Conservation (phyloP, 2,329 filamentous ascomycete species). For the Penicillium sp. region DNA sequence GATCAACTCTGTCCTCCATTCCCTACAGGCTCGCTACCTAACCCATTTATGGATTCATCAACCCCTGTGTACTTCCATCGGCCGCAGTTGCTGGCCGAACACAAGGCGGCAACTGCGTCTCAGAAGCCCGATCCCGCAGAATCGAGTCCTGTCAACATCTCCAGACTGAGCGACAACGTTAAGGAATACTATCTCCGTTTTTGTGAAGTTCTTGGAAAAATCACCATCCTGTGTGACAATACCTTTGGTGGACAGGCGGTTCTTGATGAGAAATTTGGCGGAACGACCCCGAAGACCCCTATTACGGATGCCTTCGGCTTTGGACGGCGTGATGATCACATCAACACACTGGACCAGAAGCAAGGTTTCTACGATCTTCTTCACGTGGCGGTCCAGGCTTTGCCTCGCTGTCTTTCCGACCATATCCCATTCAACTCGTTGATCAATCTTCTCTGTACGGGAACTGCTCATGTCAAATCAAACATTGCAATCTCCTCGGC, state of each 20-base stretch:
- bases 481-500: slow-evolving; percentile 91
- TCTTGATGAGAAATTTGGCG: slow-evolving; percentile 88
- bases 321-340: slow-evolving; percentile 71
- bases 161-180: slow-evolving; percentile 65
- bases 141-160: slow-evolving; percentile 53
- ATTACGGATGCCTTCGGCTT: slow-evolving; percentile 94
- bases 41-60: slow-evolving; percentile 36
- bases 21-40: slow-evolving; percentile 56
- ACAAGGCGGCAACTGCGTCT: slow-evolving; percentile 24
- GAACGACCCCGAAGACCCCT: slow-evolving; percentile 84
- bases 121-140: slow-evolving; percentile 30
- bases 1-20: slow-evolving; percentile 75
- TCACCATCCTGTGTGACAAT: slow-evolving; percentile 93
- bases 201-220: slow-evolving; percentile 90
- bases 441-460: slow-evolving; percentile 91
- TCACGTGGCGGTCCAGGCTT: slow-evolving; percentile 88
- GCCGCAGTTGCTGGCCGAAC: slow-evolving; percentile 36
- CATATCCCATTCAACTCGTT: slow-evolving; percentile 90
- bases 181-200: slow-evolving; percentile 85
- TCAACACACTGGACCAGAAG: slow-evolving; percentile 70
- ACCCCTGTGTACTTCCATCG: slow-evolving; percentile 34
- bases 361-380: slow-evolving; percentile 94
- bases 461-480: slow-evolving; percentile 87
- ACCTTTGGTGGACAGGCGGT: slow-evolving; percentile 94
- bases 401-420: slow-evolving; percentile 86